Conservation (phyloP, 2,329 filamentous ascomycete genomes). For the Penicillium aurantiogriseum region DNA sequence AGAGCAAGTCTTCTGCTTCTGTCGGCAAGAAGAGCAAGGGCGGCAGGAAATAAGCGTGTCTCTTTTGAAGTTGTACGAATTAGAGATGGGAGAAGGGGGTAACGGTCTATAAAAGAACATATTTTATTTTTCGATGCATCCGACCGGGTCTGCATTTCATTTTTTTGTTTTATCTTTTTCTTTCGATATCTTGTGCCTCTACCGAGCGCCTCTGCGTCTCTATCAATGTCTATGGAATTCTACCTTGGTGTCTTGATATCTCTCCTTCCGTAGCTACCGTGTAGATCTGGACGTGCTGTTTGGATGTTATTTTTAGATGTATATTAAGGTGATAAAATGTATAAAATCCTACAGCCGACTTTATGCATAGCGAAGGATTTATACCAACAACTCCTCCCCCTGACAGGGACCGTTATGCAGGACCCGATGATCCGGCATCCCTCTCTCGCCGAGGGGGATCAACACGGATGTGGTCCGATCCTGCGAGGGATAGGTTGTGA, state of each 20-base stretch:
- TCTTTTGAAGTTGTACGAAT: conserved; percentile 15
- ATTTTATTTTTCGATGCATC: conserved; percentile 17
- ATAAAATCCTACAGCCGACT: background rate
- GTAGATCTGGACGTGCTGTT: background rate
- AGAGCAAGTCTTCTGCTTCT: conserved; percentile 29
- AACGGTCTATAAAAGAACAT: conserved; percentile 18
- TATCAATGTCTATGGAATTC: conserved; percentile 8
- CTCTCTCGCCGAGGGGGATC: conserved; percentile 38
- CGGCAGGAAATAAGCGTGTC: conserved; percentile 31
- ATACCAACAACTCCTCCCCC: conserved; percentile 15
- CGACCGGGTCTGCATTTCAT: conserved; percentile 12
- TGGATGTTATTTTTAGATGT: background rate
- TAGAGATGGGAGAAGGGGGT: conserved; percentile 16
- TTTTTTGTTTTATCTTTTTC: conserved; percentile 10
- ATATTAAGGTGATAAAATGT: background rate
- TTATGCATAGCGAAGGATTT: background rate
- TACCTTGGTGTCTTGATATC: conserved; percentile 7
- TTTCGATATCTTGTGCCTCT: conserved; percentile 15
- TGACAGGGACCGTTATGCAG: conserved; percentile 44
- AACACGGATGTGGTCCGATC: conserved; percentile 39
- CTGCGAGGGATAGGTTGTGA: conserved; percentile 42
- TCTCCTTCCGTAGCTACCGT: background rate
- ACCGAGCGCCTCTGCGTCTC: conserved; percentile 12
- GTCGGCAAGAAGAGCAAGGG: conserved; percentile 34
- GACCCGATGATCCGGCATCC: conserved; percentile 41